Evolutionary conservation across 192 early-diverging fungal genomes (phyloP).

Genomic region (Piromyces sp.): DNA sequence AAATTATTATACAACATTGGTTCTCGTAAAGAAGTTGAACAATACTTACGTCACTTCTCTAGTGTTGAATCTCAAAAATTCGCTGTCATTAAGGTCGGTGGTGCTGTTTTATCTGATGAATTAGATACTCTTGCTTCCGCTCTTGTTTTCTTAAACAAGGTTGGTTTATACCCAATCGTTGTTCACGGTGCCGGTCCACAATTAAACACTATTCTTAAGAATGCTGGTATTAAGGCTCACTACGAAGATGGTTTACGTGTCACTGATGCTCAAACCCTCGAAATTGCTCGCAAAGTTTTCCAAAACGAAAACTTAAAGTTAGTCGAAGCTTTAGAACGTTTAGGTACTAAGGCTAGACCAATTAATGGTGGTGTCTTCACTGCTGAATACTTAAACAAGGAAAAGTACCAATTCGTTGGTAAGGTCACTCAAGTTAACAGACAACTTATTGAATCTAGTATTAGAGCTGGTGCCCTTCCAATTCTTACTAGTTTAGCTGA

Average conservation of each 20-base stretch:
- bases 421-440: constrained; percentile 80
- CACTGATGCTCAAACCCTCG: constrained; percentile 81
- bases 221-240: constrained; percentile 85
- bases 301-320: constrained; percentile 89
- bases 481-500: constrained; percentile 92
- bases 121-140: constrained; percentile 85
- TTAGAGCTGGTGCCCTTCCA: constrained; percentile 84
- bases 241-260: constrained; percentile 95
- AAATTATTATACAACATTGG: constrained; percentile 95
- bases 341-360: constrained; percentile 89
- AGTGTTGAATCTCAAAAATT: constrained; percentile 98
- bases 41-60: constrained; percentile 91
- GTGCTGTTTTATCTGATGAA: constrained; percentile 88
- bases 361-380: constrained; percentile 90
- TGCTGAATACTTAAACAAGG: constrained; percentile 88
- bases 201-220: constrained; percentile 74
- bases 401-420: constrained; percentile 89
- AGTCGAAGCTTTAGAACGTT: constrained; percentile 86
- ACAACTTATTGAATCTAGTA: constrained; percentile 78
- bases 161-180: constrained; percentile 95
- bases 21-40: constrained; percentile 95
- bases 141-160: constrained; percentile 89
- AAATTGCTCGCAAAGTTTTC: constrained; percentile 88
- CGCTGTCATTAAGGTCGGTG: constrained; percentile 97
- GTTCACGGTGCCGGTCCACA: constrained; percentile 97